phyloP scores from a whole-genome alignment of 805 yeast species.

The Lipomyces japonicus region DNA sequence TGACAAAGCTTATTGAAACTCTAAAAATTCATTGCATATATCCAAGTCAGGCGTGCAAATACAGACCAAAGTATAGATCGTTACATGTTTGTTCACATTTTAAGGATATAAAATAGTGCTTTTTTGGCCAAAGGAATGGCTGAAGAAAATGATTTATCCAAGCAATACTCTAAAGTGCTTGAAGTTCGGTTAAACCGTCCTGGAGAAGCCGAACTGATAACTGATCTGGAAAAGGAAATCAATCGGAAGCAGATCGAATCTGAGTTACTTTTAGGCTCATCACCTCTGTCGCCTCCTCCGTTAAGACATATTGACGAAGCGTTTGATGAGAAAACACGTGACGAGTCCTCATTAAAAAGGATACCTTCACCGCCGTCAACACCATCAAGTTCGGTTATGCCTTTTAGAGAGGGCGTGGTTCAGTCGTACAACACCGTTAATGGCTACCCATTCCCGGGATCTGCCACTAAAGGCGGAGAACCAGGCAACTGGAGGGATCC shows the following conservation, averaged over 20 bases:
- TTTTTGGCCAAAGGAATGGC: background rate
- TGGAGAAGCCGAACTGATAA: conserved; percentile 11
- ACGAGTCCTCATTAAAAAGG: background rate
- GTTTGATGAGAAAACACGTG: background rate
- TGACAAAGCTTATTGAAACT: no score
- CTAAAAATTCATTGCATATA: no score
- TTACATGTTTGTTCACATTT: no score
- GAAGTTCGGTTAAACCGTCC: conserved; percentile 18
- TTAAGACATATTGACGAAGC: conserved; percentile 12
- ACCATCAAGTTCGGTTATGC: conserved; percentile 10
- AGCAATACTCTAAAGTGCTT: conserved; percentile 8
- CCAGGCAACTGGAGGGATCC: background rate
- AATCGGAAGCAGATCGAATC: conserved; percentile 19
- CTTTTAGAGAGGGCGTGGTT: background rate
- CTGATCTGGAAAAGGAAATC: conserved; percentile 11
- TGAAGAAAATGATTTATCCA: no score
- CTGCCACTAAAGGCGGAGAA: background rate
- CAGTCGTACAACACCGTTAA: background rate
- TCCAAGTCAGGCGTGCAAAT: no score
- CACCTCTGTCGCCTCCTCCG: conserved; percentile 27
- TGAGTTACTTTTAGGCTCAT: conserved; percentile 20
- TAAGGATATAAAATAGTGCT: background rate
- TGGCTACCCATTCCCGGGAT: background rate
- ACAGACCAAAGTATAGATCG: no score
- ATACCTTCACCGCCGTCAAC: conserved; percentile 27